These are phyloP conservation scores for Jaltomata sinuosa DNA, from an alignment of 257 asterid species.

Conservation along the genomic window DNA sequence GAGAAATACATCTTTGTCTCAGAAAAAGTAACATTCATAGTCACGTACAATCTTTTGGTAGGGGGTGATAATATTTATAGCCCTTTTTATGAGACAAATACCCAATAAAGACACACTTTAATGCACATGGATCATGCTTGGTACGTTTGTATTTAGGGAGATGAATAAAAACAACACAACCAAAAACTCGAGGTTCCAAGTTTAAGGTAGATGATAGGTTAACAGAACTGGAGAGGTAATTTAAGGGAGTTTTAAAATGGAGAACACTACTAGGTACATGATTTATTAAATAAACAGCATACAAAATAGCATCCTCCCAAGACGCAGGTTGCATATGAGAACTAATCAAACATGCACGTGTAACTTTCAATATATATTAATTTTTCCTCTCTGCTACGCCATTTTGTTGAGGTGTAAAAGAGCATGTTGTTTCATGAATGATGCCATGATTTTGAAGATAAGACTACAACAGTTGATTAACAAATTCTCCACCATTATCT, in stretches of 20 bases:
- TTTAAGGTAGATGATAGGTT: too few species aligned
- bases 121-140: too few species aligned
- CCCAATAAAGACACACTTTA: slow-evolving; percentile 4
- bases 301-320: neutral
- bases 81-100: neutral
- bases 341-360: neutral
- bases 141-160: too few species aligned
- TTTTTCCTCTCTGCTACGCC: neutral
- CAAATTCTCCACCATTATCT: slow-evolving; percentile 5
- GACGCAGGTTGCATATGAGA: neutral
- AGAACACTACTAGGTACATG: too few species aligned
- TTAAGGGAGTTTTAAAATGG: neutral
- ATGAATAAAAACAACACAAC: too few species aligned
- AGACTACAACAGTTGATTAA: neutral
- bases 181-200: too few species aligned
- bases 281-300: too few species aligned
- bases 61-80: neutral
- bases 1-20: neutral
- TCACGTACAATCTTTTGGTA: neutral
- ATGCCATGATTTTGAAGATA: neutral
- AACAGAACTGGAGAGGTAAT: too few species aligned
- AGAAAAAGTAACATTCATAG: neutral
- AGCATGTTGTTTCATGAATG: neutral
- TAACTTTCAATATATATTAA: neutral
- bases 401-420: neutral